Percentiles rank a stretch among this genome's conserved stretches.
Evolutionary conservation across 1,284 basidiomycete species (phyloP).

Genomic region (Ganoderma sinense): DNA sequence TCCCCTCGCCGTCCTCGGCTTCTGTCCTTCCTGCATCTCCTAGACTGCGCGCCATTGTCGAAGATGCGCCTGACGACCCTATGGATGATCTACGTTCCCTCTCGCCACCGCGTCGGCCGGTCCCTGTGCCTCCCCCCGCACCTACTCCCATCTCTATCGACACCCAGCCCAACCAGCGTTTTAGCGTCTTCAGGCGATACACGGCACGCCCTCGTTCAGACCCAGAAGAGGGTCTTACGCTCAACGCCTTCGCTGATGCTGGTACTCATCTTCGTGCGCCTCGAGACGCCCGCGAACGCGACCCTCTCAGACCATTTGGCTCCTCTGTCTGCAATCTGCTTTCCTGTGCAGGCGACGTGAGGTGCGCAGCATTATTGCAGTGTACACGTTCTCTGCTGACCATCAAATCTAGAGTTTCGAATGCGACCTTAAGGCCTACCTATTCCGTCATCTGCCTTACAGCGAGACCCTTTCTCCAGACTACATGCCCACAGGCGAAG

Average conservation of each 20-base stretch:
- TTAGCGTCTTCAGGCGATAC: slow-evolving; percentile 20
- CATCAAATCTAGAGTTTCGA: neutral
- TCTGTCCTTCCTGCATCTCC: neutral
- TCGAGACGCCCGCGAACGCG: neutral
- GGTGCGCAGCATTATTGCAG: neutral
- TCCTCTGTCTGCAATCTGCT: neutral
- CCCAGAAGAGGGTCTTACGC: slow-evolving; percentile 11
- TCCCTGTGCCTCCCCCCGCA: neutral
- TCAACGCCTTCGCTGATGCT: slow-evolving; percentile 10
- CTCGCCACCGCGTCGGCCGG: neutral
- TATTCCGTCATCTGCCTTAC: neutral
- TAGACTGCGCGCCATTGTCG: neutral
- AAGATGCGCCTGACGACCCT: neutral
- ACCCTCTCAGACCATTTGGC: slow-evolving; percentile 12
- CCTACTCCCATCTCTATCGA: neutral
- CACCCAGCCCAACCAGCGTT: slow-evolving; percentile 15
- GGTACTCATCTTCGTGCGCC: neutral
- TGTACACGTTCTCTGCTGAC: neutral
- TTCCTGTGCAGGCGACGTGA: neutral
- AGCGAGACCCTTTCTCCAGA: neutral
- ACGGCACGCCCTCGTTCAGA: neutral
- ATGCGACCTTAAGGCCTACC: neutral
- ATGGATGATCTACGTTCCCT: neutral
- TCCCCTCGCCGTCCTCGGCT: neutral
- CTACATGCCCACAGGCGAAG: neutral